These are phyloP conservation scores for Helminthosporium solani DNA, from an alignment of 2,329 filamentous ascomycete genomes.

Conservation along the genomic window DNA sequence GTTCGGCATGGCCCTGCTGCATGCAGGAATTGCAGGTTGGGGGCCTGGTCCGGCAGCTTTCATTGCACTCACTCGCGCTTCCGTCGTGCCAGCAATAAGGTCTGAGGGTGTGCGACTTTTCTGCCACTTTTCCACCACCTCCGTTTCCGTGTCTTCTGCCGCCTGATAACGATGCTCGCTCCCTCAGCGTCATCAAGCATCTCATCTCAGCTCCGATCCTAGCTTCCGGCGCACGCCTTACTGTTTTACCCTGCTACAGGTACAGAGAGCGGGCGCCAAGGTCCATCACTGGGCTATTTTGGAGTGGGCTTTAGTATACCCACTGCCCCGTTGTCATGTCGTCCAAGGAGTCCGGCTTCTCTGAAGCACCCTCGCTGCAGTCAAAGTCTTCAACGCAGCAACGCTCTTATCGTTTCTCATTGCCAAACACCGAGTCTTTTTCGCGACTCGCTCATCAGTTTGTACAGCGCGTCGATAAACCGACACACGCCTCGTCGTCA, in stretches of 20 bases:
- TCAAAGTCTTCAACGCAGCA: constrained; percentile 6
- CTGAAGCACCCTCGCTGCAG: constrained; percentile 12
- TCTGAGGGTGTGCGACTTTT: neutral
- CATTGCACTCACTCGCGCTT: neutral
- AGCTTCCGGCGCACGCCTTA: constrained; percentile 2
- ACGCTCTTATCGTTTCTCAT: constrained; percentile 3
- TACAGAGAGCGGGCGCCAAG: too few species aligned
- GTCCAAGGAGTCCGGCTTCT: constrained; percentile 14
- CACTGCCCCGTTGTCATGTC: constrained; percentile 17
- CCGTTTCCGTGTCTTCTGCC: constrained; percentile 1
- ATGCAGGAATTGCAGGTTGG: neutral
- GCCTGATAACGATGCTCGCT: neutral
- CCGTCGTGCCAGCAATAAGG: constrained; percentile 3
- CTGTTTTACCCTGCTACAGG: constrained; percentile 3
- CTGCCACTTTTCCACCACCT: neutral
- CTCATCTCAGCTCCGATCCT: constrained; percentile 6
- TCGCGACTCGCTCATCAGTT: neutral
- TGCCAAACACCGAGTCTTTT: neutral
- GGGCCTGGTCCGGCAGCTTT: neutral
- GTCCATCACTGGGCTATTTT: too few species aligned
- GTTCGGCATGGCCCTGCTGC: neutral
- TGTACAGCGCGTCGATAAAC: constrained; percentile 56
- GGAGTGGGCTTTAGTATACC: constrained; percentile 14
- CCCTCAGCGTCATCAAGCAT: neutral
- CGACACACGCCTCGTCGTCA: constrained; percentile 11